Evolutionary conservation across 805 yeast species (phyloP).

Genomic region (Lipomyces orientalis): DNA sequence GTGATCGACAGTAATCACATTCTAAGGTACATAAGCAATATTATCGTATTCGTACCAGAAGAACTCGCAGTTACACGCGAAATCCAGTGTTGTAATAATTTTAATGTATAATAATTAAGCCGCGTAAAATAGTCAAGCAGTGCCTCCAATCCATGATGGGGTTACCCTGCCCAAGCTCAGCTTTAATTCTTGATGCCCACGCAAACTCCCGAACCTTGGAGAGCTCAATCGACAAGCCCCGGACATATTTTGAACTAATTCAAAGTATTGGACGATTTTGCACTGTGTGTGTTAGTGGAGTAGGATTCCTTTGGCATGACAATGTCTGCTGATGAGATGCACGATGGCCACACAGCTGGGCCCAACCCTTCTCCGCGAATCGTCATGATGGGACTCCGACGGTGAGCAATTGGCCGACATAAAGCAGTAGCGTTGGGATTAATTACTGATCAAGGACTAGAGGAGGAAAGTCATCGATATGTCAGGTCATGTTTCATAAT

Average conservation of each 20-base stretch:
- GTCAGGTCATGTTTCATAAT: constrained; percentile 93
- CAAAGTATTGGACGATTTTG: not conserved
- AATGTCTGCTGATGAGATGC: not conserved
- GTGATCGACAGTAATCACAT: no score
- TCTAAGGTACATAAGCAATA: no score
- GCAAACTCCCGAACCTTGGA: not conserved
- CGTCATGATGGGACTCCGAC: constrained; percentile 34
- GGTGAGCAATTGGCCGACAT: constrained; percentile 13
- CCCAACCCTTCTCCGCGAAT: constrained; percentile 9
- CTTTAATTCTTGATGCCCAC: not conserved
- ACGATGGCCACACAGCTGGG: not conserved
- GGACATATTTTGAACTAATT: not conserved
- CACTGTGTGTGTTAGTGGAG: not conserved
- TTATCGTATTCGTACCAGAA: no score
- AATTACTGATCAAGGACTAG: constrained; percentile 37
- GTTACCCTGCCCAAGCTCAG: no score
- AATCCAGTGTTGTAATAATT: no score
- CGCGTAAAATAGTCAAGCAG: no score
- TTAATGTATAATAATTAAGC: no score
- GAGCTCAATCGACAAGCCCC: not conserved
- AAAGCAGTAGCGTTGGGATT: not conserved
- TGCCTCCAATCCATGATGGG: no score
- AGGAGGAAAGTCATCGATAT: constrained; percentile 88
- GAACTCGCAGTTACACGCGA: no score
- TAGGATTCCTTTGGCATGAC: not conserved